Base-by-base conservation (phyloP, 1,139 yeast genomes). In the Saccharomycopsis hybrid region DNA sequence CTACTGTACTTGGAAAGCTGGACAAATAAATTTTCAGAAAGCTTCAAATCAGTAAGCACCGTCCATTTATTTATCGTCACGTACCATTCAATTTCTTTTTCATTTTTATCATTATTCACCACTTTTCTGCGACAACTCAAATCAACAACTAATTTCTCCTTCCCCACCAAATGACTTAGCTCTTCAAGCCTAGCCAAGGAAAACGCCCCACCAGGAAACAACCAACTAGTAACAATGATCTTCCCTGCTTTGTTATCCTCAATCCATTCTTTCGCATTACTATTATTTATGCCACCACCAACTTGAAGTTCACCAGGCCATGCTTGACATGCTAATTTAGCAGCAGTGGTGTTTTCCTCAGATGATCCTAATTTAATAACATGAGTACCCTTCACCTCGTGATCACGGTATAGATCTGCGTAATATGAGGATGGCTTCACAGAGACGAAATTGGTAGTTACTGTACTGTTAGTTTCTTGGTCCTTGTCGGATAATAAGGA, bases 21-120 rank as follows among this genome's bases (percentile, higher is more conserved):
- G 3, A 59, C 63, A 51, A 92, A 73, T 32, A 86, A 76, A 32
- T 75, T 76, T 41, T 65, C 63, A 47, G 72, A 71, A 50, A 92
- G 70, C 50, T 68, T 76, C 46, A 81, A 75, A 44, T 72, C 73
- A 0, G 98, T 92, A 41, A 90, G 68, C 0, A 94, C 86, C 66
- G 90, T 97, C 98, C 98, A 92, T 65, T 90, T 85, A 66, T 94
- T 89, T 80, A 89, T 92, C 3, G 97, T 97, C 5, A 94, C 97
- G 28, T 82, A 77, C 98, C 98, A 92, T 45, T 69, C 66, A 24
- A 5, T 11, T 2, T 59, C 64, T 2, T 67, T 71, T 2, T 59
- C 57, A 1, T 59, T 60, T 5, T 60, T 55, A 4, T 55, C 56
- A 18, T 18, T 18, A 18, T 18, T 18, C 18, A 18, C 18, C 9